Evolutionary conservation across 352 stramenopile species (phyloP).

Genomic region (Phytophthora citrophthora): DNA sequence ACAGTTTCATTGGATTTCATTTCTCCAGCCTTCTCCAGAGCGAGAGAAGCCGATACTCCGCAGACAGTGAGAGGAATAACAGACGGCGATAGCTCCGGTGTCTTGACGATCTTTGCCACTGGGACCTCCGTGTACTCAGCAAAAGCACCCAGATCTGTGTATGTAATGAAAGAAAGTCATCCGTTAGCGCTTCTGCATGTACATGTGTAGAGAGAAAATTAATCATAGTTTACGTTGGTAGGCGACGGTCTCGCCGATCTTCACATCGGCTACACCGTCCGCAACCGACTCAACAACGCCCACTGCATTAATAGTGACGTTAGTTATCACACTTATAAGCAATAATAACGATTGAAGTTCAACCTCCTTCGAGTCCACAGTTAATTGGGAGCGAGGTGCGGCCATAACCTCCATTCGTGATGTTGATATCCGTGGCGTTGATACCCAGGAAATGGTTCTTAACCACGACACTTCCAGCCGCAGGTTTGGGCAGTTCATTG

Average conservation of each 20-base stretch:
- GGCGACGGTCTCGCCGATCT: slow-evolving; percentile 44
- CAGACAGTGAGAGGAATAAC: slow-evolving; percentile 49
- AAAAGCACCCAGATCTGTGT: slow-evolving; percentile 54
- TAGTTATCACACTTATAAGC: too few relatives aligned
- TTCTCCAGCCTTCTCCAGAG: slow-evolving; percentile 59
- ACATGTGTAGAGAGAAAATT: neutral
- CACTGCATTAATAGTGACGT: slow-evolving; percentile 17
- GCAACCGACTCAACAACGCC: slow-evolving; percentile 50
- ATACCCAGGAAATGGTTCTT: slow-evolving; percentile 47
- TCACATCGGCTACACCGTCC: slow-evolving; percentile 43
- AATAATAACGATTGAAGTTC: neutral
- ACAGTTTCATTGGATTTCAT: slow-evolving; percentile 50
- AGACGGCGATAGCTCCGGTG: slow-evolving; percentile 24
- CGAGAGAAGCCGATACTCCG: slow-evolving; percentile 51
- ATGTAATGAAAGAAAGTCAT: neutral
- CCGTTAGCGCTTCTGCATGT: neutral
- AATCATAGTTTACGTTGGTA: slow-evolving; percentile 38
- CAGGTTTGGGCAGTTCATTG: slow-evolving; percentile 31
- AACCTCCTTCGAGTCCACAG: slow-evolving; percentile 43
- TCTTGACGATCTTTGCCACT: slow-evolving; percentile 34
- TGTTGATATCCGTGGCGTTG: slow-evolving; percentile 65
- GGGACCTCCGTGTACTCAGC: slow-evolving; percentile 56
- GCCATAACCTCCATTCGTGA: slow-evolving; percentile 38
- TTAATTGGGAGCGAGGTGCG: slow-evolving; percentile 29
- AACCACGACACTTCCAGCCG: slow-evolving; percentile 41